Evolutionary conservation across 176 grass and related monocot species (phyloP).

Genomic region (Carex parvula): DNA sequence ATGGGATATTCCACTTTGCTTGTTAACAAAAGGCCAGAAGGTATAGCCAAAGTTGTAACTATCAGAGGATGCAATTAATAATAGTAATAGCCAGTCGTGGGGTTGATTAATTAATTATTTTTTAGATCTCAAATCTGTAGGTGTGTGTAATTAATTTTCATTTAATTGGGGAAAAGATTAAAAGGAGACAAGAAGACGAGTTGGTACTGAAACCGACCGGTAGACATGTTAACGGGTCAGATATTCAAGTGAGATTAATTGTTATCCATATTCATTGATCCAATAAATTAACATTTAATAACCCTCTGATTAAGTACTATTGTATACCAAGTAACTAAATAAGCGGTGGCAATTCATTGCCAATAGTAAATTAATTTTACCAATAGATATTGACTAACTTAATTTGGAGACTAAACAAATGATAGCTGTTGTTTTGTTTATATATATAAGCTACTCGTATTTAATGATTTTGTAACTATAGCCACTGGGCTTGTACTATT

Average conservation of each 20-base stretch:
- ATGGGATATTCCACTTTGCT: slow-evolving; percentile 9
- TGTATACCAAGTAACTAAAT: background rate
- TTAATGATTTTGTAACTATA: too few relatives aligned
- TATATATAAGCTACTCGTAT: too few relatives aligned
- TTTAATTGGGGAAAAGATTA: background rate
- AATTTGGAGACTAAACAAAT: too few relatives aligned
- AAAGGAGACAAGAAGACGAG: slow-evolving; percentile 7
- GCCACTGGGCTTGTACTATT: too few relatives aligned
- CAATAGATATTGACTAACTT: too few relatives aligned
- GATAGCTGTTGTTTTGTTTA: too few relatives aligned
- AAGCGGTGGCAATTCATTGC: background rate
- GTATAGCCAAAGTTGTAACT: slow-evolving; percentile 3
- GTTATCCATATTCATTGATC: background rate
- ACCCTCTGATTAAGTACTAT: background rate
- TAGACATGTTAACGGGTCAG: background rate
- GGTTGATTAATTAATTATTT: background rate
- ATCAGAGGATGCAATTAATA: slow-evolving; percentile 4
- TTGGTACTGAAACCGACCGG: background rate
- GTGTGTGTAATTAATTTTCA: slow-evolving; percentile 1
- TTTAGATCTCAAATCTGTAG: slow-evolving; percentile 6
- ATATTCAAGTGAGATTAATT: background rate
- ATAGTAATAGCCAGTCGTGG: slow-evolving; percentile 5
- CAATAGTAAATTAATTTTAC: too few relatives aligned
- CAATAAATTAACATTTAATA: background rate
- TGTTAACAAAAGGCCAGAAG: background rate